Evolutionary conservation across 2,329 filamentous ascomycete species (phyloP).

Genomic region (Phyllosticta citrichinensis): DNA sequence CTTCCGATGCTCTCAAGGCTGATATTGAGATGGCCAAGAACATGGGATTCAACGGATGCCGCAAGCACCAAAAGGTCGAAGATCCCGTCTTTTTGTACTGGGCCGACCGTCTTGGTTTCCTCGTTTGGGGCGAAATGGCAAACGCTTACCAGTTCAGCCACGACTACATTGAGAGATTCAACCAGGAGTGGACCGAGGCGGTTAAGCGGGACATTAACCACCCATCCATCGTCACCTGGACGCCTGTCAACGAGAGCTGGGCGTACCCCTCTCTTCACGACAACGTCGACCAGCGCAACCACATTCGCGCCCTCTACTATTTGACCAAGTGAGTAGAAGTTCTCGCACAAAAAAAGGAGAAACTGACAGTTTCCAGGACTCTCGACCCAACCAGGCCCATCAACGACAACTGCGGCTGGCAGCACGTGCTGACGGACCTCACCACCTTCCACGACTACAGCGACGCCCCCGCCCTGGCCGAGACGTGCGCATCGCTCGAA

Average conservation of each 20-base stretch:
- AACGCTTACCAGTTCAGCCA: conserved; percentile 54
- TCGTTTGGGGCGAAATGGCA: conserved; percentile 56
- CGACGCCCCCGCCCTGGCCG: conserved; percentile 46
- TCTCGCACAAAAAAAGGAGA: not conserved
- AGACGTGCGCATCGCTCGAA: conserved; percentile 44
- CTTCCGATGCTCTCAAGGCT: conserved; percentile 33
- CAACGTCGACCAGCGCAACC: conserved; percentile 50
- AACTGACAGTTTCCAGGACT: conserved; percentile 22
- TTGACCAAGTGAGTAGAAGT: conserved; percentile 45
- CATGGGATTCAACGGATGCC: conserved; percentile 56
- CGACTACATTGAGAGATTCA: conserved; percentile 50
- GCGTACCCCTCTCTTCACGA: conserved; percentile 50
- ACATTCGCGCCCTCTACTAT: conserved; percentile 54
- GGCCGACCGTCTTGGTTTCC: conserved; percentile 50
- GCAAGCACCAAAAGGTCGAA: conserved; percentile 57
- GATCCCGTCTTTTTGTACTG: conserved; percentile 52
- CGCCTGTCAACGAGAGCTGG: conserved; percentile 56
- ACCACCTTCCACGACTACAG: conserved; percentile 61
- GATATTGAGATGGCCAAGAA: conserved; percentile 49
- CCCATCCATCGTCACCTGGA: conserved; percentile 56
- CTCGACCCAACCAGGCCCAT: conserved; percentile 54
- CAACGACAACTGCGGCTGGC: conserved; percentile 65
- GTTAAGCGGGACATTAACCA: conserved; percentile 57
- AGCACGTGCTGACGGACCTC: conserved; percentile 54
- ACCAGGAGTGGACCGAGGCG: conserved; percentile 54